Percentiles rank a stretch among this genome's conserved stretches.
These are phyloP conservation scores for Ceratocystis colombiana DNA, from an alignment of 2,329 filamentous ascomycete species.

Conservation along the genomic window DNA sequence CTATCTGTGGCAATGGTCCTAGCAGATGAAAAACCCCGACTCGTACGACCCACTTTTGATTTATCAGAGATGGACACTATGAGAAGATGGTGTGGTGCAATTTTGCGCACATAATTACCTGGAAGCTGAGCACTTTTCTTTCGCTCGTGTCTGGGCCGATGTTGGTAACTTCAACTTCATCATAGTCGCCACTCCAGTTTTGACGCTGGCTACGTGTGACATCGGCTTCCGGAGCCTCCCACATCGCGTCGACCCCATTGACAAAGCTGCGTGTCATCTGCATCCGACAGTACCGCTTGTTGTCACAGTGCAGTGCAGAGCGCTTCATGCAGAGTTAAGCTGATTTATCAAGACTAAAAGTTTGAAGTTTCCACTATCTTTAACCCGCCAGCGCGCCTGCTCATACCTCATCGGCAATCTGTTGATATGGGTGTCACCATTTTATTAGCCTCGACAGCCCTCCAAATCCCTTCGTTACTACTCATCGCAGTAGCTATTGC, in stretches of 20 bases:
- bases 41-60: slow-evolving; percentile 11
- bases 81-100: not conserved
- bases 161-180: not conserved
- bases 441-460: not conserved
- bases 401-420: too few relatives aligned
- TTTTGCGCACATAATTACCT: not conserved
- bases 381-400: too few relatives aligned
- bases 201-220: not conserved
- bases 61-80: not conserved
- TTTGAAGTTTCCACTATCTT: not conserved
- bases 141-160: not conserved
- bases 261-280: not conserved
- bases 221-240: not conserved
- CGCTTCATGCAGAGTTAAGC: not conserved
- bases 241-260: not conserved
- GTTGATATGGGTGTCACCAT: not conserved
- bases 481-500: not conserved
- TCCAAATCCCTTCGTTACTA: not conserved
- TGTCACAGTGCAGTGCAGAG: not conserved
- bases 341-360: not conserved
- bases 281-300: not conserved
- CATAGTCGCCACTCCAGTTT: not conserved
- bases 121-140: not conserved
- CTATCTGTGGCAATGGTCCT: not conserved
- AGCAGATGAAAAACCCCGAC: slow-evolving; percentile 3